Base-by-base conservation (phyloP, 2,329 filamentous ascomycete genomes). In the Blumeria graminis region DNA sequence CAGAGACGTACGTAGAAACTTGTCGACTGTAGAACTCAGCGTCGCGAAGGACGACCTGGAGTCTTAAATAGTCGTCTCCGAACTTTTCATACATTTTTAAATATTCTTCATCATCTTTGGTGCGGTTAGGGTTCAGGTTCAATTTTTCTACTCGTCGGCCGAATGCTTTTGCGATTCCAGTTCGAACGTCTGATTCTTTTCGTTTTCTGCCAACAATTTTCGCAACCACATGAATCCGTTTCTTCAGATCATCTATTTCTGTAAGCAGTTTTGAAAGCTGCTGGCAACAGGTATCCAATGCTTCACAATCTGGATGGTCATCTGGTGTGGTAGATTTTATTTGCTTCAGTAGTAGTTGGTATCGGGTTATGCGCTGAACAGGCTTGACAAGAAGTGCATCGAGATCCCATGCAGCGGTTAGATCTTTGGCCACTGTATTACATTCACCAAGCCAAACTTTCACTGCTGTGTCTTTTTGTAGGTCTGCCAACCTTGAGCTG, bases 381-480 rank as follows among this genome's bases (percentile, higher is more conserved):
- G 92, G 92, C 69, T 98, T 98, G 65, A 98, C 90, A 18, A 98
- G 76, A n/a, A 98, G 74, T 0, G 92, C 94, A 68, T 95, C 89
- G 59, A 98, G 70, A 68, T 94, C 86, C 92, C 92, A 98, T 0
- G 92, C 90, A 32, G 82, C 80, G 0, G 92, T 98, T 60, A 98
- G 76, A 66, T 95, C 92, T 62, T 87, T 85, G 11, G 90, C 89
- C 64, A 90, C 89, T 62, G 87, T 81, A 64, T 92, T 88, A 69
- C 92, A 98, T 68, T 95, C 90, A 58, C 83, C 83, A 53, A 96
- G 74, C 92, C 92, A 98, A 55, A 94, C 83, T 74, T 71, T 81
- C 66, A 74, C 83, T 61, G 77, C 76, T 10, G 74, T 70, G 61
- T 82, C 78, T 63, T 77, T 73, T 62, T 82, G 78, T 53, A 82